Percentiles rank a stretch among this genome's conserved stretches.
Evolutionary conservation across 306 rosid species (phyloP).

Genomic region (Cucurbita moschata): DNA sequence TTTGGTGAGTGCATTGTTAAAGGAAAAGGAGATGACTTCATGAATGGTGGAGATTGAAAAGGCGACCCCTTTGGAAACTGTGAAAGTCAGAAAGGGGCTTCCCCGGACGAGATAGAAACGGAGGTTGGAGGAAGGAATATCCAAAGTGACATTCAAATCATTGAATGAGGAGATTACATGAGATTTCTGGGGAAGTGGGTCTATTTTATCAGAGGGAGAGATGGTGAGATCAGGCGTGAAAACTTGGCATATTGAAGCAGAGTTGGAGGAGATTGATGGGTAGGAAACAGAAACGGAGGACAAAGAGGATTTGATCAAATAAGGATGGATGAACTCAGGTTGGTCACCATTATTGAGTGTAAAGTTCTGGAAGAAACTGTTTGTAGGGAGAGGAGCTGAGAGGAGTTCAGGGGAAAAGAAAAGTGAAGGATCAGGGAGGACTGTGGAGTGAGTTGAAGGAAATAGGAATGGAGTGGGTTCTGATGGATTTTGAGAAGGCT

Average conservation of each 20-base stretch:
- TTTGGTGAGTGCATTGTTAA: constrained; percentile 33
- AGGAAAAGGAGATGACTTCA: constrained; percentile 38
- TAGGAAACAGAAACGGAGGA: constrained; percentile 53
- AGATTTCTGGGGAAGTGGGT: constrained; percentile 12
- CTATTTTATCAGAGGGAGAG: constrained; percentile 17
- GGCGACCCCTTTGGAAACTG: constrained; percentile 23
- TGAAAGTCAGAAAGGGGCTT: constrained; percentile 53
- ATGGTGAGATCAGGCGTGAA: constrained; percentile 56
- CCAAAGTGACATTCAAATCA: constrained; percentile 66
- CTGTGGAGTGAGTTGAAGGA: constrained; percentile 45
- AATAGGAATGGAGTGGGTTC: constrained; percentile 29
- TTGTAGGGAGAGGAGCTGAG: constrained; percentile 60
- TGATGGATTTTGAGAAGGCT: background rate
- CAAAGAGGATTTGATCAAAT: constrained; percentile 42
- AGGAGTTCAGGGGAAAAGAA: constrained; percentile 51
- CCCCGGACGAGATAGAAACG: constrained; percentile 64
- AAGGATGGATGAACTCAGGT: constrained; percentile 77
- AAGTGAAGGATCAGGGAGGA: constrained; percentile 66
- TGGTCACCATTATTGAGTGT: constrained; percentile 68
- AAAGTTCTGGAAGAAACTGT: constrained; percentile 82
- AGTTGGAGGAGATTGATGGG: constrained; percentile 35
- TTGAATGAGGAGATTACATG: constrained; percentile 47
- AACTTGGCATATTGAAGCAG: constrained; percentile 35
- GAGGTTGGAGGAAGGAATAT: constrained; percentile 54
- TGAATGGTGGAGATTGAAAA: constrained; percentile 51